Conservation (phyloP, 257 asterid species). For the Craterostigma plantagineum region DNA sequence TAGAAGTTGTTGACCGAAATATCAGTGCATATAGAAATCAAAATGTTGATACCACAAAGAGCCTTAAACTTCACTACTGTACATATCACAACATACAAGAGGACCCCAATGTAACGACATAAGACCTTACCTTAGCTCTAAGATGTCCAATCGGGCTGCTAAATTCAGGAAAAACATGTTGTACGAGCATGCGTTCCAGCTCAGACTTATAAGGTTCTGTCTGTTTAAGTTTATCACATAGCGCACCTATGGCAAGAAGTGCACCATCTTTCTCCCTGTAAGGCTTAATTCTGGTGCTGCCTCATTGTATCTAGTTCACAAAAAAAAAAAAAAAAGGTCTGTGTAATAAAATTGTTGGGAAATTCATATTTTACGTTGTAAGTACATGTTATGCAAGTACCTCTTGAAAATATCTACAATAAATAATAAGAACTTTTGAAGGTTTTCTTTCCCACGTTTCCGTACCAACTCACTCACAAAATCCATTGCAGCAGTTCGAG, state of each 20-base stretch:
- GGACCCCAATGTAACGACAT: not conserved
- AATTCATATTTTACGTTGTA: constrained; percentile 1
- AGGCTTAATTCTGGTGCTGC: constrained; percentile 53
- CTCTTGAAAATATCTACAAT: constrained; percentile 80
- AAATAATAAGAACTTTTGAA: constrained; percentile 71
- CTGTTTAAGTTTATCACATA: constrained; percentile 91
- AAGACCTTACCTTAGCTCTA: constrained; percentile 81
- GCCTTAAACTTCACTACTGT: too few species aligned
- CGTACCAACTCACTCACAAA: constrained; percentile 95
- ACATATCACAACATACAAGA: too few species aligned
- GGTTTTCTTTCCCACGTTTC: constrained; percentile 92
- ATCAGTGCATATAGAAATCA: too few species aligned
- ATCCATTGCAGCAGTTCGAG: constrained; percentile 99
- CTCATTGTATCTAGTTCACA: constrained; percentile 47
- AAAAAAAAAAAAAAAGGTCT: constrained; percentile 4
- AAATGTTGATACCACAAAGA: too few species aligned
- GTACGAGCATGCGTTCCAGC: constrained; percentile 91
- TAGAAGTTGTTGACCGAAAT: too few species aligned
- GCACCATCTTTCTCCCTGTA: constrained; percentile 96
- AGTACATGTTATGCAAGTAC: constrained; percentile 16
- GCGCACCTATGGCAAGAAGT: constrained; percentile 89
- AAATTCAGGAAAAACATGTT: constrained; percentile 89
- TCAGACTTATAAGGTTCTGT: constrained; percentile 87
- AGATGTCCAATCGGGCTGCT: constrained; percentile 85
- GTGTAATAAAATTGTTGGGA: constrained; percentile 6